Percentiles rank a stretch among this genome's conserved stretches.
phyloP scores from a whole-genome alignment of 2,329 filamentous ascomycete genomes.

The Aspergillus vadensis region DNA sequence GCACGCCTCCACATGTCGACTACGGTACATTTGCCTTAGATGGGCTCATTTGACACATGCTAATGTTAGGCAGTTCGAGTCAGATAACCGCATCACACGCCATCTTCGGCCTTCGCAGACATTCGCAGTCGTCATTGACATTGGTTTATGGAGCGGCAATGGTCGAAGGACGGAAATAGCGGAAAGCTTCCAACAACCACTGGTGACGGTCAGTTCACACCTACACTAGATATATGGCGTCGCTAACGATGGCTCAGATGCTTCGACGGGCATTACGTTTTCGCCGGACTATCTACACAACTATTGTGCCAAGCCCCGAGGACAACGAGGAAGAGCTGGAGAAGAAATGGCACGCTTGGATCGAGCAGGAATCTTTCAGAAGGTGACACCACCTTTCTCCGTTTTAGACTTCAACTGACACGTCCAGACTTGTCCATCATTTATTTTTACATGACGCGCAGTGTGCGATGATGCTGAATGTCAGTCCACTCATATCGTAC shows the following conservation, averaged over 20 bases:
- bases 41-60: conserved; percentile 51
- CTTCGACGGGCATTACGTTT: conserved; percentile 61
- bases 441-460: conserved; percentile 67
- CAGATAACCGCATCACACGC: conserved; percentile 54
- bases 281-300: conserved; percentile 56
- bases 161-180: conserved; percentile 62
- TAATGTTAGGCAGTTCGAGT: conserved; percentile 25
- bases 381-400: conserved; percentile 41
- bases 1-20: conserved; percentile 54
- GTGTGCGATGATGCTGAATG: conserved; percentile 66
- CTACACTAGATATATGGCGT: neutral
- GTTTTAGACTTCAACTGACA: conserved; percentile 11
- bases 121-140: conserved; percentile 53
- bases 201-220: conserved; percentile 46
- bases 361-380: conserved; percentile 66
- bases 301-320: conserved; percentile 53
- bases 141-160: conserved; percentile 62
- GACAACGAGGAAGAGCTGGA: conserved; percentile 62
- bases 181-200: conserved; percentile 58
- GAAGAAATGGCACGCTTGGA: conserved; percentile 67
- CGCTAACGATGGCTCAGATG: conserved; percentile 43
- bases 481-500: conserved; percentile 67
- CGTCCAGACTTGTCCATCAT: conserved; percentile 59
- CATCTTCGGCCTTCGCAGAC: conserved; percentile 56
- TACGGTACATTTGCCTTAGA: conserved; percentile 56